Base-by-base conservation (phyloP, 768 basidiomycete species). In the Leucocoprinus birnbaumii region DNA sequence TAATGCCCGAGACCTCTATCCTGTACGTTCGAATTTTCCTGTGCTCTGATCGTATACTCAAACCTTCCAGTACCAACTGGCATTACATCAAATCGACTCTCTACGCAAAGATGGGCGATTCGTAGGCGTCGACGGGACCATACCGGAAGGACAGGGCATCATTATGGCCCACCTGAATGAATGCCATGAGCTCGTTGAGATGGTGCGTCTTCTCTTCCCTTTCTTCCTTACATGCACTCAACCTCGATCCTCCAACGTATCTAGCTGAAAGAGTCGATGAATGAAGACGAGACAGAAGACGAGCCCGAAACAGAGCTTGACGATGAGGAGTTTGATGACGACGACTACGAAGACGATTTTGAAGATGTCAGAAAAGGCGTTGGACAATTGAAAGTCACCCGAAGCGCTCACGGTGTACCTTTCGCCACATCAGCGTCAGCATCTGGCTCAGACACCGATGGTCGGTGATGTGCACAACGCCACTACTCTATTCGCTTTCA, bases 81-180 rank as follows among this genome's bases (percentile, higher is more conserved):
- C 93, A 9, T 75, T 96, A 44, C 90, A 94, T 69, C 95, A 98
- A 74, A 96, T 98, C 60, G 96, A 98, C 68, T 87, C 86, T 0
- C 75, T 97, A 75, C 81, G 95, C 43, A 87, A 86, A 68, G 97
- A 99, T 57, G 97, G 96, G 40, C 94, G 91, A 64, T 98, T 98
- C 64, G 73, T 94, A 22, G 91, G 92, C 21, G 77, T 82, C 16
- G 95, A 97, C 62, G 95, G 96, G 1, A 75, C 79, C 24, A 83
- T 98, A 61, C 96, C 96, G 1, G 96, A 98, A 68, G 96, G 96
- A 2, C 96, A 98, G 67, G 96, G 92, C 13, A 93, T 96, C 62
- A 80, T 98, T 51, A 94, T 94, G 79, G 95, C 96, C 3, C 94
- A 98, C 68, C 73, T 98, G 48, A 94, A 89, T 59, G 96, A 98